Evolutionary conservation across 768 basidiomycete species (phyloP), one percentile per base, ranked within the genome.

Genomic region (Strobilomyces echinocephalus): DNA sequence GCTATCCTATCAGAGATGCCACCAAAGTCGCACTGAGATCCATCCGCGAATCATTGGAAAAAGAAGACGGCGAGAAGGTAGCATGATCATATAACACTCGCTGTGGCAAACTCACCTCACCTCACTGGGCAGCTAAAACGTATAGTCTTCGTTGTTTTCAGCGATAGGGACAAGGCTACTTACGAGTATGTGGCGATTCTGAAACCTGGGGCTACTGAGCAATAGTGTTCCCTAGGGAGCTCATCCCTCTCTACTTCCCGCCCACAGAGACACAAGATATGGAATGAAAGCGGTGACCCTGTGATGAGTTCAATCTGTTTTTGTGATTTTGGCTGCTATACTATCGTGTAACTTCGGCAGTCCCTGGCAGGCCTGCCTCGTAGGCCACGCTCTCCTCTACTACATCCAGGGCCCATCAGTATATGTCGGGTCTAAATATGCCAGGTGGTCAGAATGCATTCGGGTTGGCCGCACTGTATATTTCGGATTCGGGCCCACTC

Each of bases 131-230:
- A 84, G 81, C 68, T 91, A n/a, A 83, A 88, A 36, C 80, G 83
- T 41, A 74, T 88, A 16, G 78, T 91, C 7, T 90, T 92, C 57
- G 83, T 87, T 8, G 84, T 88, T 24, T 91, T 84, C 52, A 81
- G 76, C 40, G 73, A 84, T 58, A 75, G 71, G 49, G 89, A 92
- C 62, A 79, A 75, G 55, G 69, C 69, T 2, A 78, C 83, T 1
- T 91, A 88, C 55, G 73, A 81, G 88, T 91, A 61, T 54, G 83
- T 76, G 5, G 15, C 8, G 31, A 43, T 36, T 26, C 16, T 38
- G 8, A 38, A 33, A 24, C 8, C 1, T 11, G 12, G 50, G 8
- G 21, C 14, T 33, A 11, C 20, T 16, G 30, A 52, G 26, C 47
- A 33, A 56, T 20, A 16, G 12, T 21, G 35, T 16, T 30, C 30